These are phyloP conservation scores for Endogone sp. DNA, from an alignment of 192 early-diverging fungal genomes.

Conservation along the genomic window DNA sequence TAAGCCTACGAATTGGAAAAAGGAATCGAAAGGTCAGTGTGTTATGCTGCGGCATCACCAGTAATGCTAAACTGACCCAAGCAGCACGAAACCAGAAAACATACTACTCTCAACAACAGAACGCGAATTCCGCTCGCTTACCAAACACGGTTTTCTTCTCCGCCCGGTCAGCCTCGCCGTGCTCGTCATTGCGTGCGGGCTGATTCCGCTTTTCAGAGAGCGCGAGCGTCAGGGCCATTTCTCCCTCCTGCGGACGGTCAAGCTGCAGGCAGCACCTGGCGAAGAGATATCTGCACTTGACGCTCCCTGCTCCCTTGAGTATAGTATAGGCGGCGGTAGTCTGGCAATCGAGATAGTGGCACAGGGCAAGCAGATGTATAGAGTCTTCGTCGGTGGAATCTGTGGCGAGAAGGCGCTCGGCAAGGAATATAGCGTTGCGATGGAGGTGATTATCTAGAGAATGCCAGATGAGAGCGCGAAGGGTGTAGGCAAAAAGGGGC, in stretches of 20 bases:
- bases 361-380: constrained; percentile 30
- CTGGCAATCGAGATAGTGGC: constrained; percentile 31
- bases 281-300: constrained; percentile 27
- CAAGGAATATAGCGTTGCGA: constrained; percentile 35
- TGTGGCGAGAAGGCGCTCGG: constrained; percentile 32
- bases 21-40: background rate
- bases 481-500: too few relatives aligned
- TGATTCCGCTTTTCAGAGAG: background rate
- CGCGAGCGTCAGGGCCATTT: constrained; percentile 20
- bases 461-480: constrained; percentile 20
- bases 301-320: constrained; percentile 21
- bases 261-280: constrained; percentile 43
- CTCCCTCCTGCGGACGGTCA: constrained; percentile 24
- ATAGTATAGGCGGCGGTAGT: constrained; percentile 24
- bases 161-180: constrained; percentile 24
- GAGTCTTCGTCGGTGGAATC: constrained; percentile 16
- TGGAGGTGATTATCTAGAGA: constrained; percentile 37
- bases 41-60: background rate
- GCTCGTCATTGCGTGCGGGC: constrained; percentile 15
- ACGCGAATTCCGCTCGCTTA: background rate
- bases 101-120: background rate
- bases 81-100: background rate
- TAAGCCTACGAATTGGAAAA: background rate
- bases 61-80: background rate
- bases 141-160: constrained; percentile 13